Conservation (phyloP, 148 eudicot genomes). For the Selenicereus undatus region DNA sequence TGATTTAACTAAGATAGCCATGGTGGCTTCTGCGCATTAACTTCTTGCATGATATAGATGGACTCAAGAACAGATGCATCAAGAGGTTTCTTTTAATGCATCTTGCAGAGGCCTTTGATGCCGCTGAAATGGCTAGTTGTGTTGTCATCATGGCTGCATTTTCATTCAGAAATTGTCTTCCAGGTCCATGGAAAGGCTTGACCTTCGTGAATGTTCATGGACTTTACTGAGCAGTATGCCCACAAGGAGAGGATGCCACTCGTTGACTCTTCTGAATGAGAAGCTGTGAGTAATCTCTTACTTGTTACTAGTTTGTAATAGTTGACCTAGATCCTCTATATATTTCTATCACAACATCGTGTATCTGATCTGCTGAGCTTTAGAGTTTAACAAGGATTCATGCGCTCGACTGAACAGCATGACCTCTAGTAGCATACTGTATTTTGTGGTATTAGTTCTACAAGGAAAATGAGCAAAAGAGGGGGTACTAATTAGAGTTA, state of each 20-base stretch:
- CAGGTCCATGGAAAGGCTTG: conserved; percentile 75
- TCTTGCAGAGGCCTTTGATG: not conserved
- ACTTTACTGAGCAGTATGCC: conserved; percentile 42
- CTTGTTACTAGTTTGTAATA: not conserved
- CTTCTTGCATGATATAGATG: not conserved
- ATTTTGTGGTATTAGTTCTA: no score
- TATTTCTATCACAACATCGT: not conserved
- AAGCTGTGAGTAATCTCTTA: conserved; percentile 52
- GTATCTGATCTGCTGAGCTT: not conserved
- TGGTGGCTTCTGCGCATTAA: conserved; percentile 4
- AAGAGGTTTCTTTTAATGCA: not conserved
- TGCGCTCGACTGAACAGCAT: not conserved
- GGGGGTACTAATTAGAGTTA: no score
- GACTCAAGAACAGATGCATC: not conserved
- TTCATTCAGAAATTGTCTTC: conserved; percentile 10
- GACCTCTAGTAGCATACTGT: not conserved
- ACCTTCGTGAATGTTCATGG: conserved; percentile 67
- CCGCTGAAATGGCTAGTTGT: not conserved
- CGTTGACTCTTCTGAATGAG: conserved; percentile 53
- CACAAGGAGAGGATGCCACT: conserved; percentile 65
- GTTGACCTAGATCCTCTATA: not conserved
- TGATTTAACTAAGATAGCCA: not conserved
- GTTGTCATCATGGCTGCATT: not conserved
- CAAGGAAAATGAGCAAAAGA: no score
- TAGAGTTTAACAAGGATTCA: not conserved